Evolutionary conservation across 2,329 filamentous ascomycete species (phyloP).

Genomic region (Coniella lustricola): DNA sequence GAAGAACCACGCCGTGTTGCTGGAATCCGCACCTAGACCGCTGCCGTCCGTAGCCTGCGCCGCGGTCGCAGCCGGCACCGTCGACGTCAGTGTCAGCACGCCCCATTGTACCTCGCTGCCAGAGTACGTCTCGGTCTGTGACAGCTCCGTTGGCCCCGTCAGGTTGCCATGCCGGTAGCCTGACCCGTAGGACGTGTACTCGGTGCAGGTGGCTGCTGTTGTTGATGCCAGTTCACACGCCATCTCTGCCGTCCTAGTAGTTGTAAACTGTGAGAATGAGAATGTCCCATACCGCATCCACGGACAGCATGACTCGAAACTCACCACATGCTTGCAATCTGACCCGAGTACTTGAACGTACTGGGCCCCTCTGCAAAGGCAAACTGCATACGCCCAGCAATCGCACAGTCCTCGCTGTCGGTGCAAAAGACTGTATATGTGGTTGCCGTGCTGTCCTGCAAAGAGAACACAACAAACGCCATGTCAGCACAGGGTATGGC

Average conservation of each 20-base stretch:
- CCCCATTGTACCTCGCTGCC: constrained; percentile 37
- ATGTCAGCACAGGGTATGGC: background rate
- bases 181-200: constrained; percentile 37
- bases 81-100: constrained; percentile 34
- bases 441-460: constrained; percentile 33
- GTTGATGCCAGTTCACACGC: constrained; percentile 35
- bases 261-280: background rate
- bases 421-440: constrained; percentile 44
- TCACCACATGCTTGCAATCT: constrained; percentile 6
- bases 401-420: constrained; percentile 33
- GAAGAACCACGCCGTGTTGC: constrained; percentile 16
- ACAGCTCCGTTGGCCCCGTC: constrained; percentile 36
- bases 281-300: no score
- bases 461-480: background rate
- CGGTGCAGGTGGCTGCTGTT: constrained; percentile 40
- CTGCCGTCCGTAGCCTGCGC: constrained; percentile 11
- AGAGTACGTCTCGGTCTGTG: constrained; percentile 38
- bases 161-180: constrained; percentile 31
- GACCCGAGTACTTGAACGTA: constrained; percentile 26
- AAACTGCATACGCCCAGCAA: constrained; percentile 41
- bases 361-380: constrained; percentile 38
- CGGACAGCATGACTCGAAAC: no score
- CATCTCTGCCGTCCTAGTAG: constrained; percentile 35
- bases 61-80: constrained; percentile 25
- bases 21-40: constrained; percentile 6